A percentile compares a stretch with the other conserved stretches of the same genome.
These are phyloP conservation scores for Phytophthora chlamydospora DNA, from an alignment of 352 stramenopile genomes.

Conservation along the genomic window DNA sequence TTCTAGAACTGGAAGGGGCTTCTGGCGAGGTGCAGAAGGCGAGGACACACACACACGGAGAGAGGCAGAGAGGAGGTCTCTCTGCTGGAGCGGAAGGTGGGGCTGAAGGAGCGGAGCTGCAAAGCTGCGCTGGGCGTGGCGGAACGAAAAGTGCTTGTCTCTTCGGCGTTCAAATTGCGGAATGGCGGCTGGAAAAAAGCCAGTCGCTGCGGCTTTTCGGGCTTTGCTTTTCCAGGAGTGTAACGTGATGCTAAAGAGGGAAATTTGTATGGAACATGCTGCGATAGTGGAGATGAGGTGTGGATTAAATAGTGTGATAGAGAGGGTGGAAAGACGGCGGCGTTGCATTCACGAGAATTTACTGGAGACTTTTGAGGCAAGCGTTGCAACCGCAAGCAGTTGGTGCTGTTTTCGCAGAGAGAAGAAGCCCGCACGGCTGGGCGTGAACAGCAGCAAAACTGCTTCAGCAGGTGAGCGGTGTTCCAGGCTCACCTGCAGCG, in stretches of 20 bases:
- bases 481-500: too few species aligned
- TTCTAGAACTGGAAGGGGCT: slow-evolving; percentile 8
- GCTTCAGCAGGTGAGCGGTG: too few species aligned
- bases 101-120: slow-evolving; percentile 11
- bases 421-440: background rate
- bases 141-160: slow-evolving; percentile 16
- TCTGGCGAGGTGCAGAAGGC: slow-evolving; percentile 2
- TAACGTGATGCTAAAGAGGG: background rate
- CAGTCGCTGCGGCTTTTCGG: slow-evolving; percentile 9
- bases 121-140: slow-evolving; percentile 5
- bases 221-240: background rate
- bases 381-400: slow-evolving; percentile 22
- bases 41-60: slow-evolving; percentile 29
- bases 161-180: slow-evolving; percentile 31
- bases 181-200: slow-evolving; percentile 34
- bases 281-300: background rate
- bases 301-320: background rate
- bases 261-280: background rate
- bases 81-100: slow-evolving; percentile 1
- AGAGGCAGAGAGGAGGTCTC: slow-evolving; percentile 27
- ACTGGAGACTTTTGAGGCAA: slow-evolving; percentile 22
- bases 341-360: slow-evolving; percentile 27
- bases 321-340: background rate
- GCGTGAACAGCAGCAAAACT: background rate
- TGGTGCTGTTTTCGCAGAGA: slow-evolving; percentile 9